phyloP scores from a whole-genome alignment of 306 rosid genomes.

The Erythrophleum fordii region DNA sequence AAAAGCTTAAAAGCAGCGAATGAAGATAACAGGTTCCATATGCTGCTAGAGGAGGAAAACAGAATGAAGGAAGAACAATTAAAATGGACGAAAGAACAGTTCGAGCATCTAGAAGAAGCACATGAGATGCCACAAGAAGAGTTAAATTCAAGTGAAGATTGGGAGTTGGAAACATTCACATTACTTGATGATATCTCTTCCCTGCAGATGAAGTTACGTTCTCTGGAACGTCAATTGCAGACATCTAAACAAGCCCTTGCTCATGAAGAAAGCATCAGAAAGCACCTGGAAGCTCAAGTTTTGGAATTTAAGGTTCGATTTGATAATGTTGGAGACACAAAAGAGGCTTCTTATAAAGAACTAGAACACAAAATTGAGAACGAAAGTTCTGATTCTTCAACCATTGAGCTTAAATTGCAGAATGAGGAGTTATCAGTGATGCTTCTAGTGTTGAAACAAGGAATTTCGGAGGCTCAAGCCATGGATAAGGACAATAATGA shows the following conservation, averaged over 20 bases:
- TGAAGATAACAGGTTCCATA: constrained; percentile 50
- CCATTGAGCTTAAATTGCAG: constrained; percentile 63
- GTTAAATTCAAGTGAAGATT: constrained; percentile 58
- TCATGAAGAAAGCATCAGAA: constrained; percentile 71
- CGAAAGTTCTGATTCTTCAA: constrained; percentile 53
- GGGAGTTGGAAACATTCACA: constrained; percentile 63
- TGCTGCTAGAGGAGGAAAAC: constrained; percentile 54
- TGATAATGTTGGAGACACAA: too few relatives aligned
- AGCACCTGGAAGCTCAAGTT: constrained; percentile 17
- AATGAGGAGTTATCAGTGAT: constrained; percentile 72
- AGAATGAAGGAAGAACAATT: constrained; percentile 67
- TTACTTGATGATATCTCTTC: constrained; percentile 70
- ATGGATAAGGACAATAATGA: constrained; percentile 33
- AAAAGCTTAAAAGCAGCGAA: constrained; percentile 23
- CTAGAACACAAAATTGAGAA: constrained; percentile 52
- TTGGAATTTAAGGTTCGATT: background rate
- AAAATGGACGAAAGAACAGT: constrained; percentile 88
- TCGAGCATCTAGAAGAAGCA: constrained; percentile 76
- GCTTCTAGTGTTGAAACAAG: constrained; percentile 65
- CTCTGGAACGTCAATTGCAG: constrained; percentile 60
- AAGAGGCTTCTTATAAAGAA: constrained; percentile 33
- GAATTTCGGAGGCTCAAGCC: constrained; percentile 63
- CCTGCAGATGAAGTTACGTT: constrained; percentile 63
- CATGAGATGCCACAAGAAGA: constrained; percentile 54
- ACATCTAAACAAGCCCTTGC: background rate